Conservation (phyloP, 2,329 filamentous ascomycete species). For the Cadophora gregata region DNA sequence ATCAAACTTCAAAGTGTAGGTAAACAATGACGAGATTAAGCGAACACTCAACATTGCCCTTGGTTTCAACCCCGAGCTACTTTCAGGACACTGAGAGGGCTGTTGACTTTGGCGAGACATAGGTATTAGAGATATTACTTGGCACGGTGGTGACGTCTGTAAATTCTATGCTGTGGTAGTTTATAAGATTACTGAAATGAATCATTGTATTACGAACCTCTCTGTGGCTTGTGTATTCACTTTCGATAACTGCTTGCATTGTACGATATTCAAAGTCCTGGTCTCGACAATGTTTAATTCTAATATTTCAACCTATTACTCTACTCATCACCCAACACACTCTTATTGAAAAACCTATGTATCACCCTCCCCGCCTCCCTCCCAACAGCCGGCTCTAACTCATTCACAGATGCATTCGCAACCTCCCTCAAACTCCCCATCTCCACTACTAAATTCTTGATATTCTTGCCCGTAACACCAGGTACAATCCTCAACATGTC, state of each 20-base stretch:
- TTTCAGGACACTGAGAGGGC: no score
- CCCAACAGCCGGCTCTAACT: constrained; percentile 77
- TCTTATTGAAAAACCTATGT: constrained; percentile 75
- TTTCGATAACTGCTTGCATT: no score
- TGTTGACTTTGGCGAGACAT: background rate
- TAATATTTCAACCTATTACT: no score
- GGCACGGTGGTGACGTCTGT: no score
- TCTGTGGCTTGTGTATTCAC: no score
- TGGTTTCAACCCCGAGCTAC: background rate
- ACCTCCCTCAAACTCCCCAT: constrained; percentile 80
- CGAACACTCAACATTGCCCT: background rate
- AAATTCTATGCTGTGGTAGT: no score
- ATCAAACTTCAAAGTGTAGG: no score
- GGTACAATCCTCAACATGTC: constrained; percentile 90
- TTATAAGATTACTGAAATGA: no score
- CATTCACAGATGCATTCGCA: constrained; percentile 80
- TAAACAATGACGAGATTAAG: background rate
- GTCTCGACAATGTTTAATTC: background rate
- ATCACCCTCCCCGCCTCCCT: constrained; percentile 79
- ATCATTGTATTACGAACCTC: no score
- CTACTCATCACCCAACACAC: constrained; percentile 38
- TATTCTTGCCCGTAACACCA: constrained; percentile 80
- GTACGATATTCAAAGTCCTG: background rate
- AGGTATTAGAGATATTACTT: no score
- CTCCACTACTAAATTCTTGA: constrained; percentile 73